Conservation (phyloP, 2,329 filamentous ascomycete genomes). For the Trichoderma citrinoviride region DNA sequence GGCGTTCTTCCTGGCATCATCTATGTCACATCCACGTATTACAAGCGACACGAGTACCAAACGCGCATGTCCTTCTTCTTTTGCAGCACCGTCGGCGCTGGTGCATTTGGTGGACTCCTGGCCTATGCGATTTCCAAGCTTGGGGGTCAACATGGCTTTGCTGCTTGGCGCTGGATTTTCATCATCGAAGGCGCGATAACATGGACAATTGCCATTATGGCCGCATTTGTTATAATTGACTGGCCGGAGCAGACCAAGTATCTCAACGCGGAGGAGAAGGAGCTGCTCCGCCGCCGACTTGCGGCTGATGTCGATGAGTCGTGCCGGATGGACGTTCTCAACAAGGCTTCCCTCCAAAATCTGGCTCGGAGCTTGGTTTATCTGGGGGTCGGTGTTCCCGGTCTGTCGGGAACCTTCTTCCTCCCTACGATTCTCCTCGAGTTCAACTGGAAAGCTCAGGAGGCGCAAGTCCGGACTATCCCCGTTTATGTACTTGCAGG, state of each 20-base stretch:
- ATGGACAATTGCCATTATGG: conserved; percentile 36
- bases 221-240: conserved; percentile 24
- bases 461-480: conserved; percentile 38
- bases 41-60: conserved; percentile 58
- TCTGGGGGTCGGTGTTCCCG: conserved; percentile 44
- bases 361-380: conserved; percentile 40
- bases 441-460: conserved; percentile 35
- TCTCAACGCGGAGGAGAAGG: conserved; percentile 27
- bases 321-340: conserved; percentile 51
- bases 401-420: conserved; percentile 42
- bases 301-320: conserved; percentile 42
- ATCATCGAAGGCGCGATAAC: conserved; percentile 61
- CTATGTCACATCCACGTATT: conserved; percentile 57
- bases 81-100: conserved; percentile 55
- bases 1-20: conserved; percentile 62
- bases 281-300: conserved; percentile 34
- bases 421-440: conserved; percentile 40
- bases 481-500: conserved; percentile 39
- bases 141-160: conserved; percentile 49
- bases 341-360: conserved; percentile 48
- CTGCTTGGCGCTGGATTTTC: conserved; percentile 73
- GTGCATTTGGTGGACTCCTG: conserved; percentile 61
- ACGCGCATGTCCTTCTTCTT: conserved; percentile 61
- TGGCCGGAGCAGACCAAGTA: conserved; percentile 40
- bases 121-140: conserved; percentile 60